phyloP scores from a whole-genome alignment of 2,329 filamentous ascomycete genomes.

The Aspergillus puulaauensis region DNA sequence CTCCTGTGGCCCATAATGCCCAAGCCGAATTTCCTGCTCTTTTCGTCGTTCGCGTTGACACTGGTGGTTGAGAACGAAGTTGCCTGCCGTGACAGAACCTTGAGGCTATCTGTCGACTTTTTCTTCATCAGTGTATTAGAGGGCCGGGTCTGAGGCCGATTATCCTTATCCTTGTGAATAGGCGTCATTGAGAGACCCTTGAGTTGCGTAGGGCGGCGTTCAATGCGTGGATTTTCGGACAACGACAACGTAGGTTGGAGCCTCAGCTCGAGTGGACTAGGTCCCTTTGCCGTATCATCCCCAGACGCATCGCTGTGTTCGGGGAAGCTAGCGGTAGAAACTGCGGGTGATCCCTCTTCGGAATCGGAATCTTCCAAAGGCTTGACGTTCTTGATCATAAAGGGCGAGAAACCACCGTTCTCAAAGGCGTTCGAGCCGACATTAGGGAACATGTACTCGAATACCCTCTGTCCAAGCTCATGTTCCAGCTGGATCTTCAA shows the following conservation, averaged over 20 bases:
- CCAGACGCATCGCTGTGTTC: conserved; percentile 37
- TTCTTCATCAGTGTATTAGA: conserved; percentile 37
- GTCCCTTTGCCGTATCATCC: conserved; percentile 56
- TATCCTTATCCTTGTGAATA: conserved; percentile 27
- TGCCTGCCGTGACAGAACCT: conserved; percentile 33
- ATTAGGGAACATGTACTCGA: conserved; percentile 96
- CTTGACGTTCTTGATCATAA: conserved; percentile 55
- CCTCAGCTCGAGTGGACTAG: conserved; percentile 76
- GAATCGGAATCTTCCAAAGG: conserved; percentile 51
- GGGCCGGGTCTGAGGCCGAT: conserved; percentile 28
- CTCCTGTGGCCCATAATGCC: conserved; percentile 48
- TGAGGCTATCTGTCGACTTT: conserved; percentile 43
- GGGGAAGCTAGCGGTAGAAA: conserved; percentile 39
- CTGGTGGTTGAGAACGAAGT: conserved; percentile 33
- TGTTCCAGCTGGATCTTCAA: conserved; percentile 91
- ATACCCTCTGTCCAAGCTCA: conserved; percentile 87
- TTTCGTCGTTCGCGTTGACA: conserved; percentile 31
- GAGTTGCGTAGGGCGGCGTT: conserved; percentile 28
- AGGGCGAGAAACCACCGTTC: conserved; percentile 50
- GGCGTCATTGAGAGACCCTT: conserved; percentile 38
- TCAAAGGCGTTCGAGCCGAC: conserved; percentile 59
- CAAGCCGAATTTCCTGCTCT: conserved; percentile 50
- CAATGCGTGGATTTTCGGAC: conserved; percentile 39
- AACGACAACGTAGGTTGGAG: conserved; percentile 75
- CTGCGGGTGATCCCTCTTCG: conserved; percentile 23